These are phyloP conservation scores for Cinnamomum micranthum DNA, from an alignment of 164 flowering plant genomes.

Conservation along the genomic window DNA sequence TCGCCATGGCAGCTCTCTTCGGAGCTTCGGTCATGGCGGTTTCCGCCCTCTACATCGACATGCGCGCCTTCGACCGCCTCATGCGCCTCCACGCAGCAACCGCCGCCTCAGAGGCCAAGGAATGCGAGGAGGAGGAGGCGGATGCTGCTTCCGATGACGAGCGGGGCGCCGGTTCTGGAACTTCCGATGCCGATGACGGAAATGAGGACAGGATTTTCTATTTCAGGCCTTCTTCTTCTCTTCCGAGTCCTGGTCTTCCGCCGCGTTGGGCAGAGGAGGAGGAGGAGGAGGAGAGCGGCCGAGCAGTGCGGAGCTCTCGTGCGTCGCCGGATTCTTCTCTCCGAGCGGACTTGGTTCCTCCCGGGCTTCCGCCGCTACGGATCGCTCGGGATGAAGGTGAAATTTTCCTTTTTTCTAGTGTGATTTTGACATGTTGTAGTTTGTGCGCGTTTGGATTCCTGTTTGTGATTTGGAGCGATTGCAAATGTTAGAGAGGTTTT, in stretches of 20 bases:
- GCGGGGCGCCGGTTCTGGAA: conserved; percentile 1
- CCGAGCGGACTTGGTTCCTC: conserved; percentile 29
- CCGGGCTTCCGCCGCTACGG: conserved; percentile 36
- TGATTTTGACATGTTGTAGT: too few relatives aligned
- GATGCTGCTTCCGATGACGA: conserved; percentile 4
- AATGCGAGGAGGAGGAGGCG: not conserved
- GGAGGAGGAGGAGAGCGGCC: conserved; percentile 13
- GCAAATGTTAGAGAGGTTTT: not conserved
- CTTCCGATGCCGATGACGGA: not conserved
- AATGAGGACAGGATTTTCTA: conserved; percentile 5
- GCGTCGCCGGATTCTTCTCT: conserved; percentile 22
- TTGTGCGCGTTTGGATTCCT: too few relatives aligned
- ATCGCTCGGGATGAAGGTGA: conserved; percentile 35
- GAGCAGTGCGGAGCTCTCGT: not conserved
- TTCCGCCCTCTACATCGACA: conserved; percentile 66
- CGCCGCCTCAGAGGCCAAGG: not conserved
- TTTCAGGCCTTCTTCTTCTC: conserved; percentile 36
- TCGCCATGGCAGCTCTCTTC: conserved; percentile 64
- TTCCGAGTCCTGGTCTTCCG: conserved; percentile 37
- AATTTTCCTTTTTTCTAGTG: not conserved
- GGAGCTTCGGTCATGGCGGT: conserved; percentile 73
- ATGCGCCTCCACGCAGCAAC: conserved; percentile 23
- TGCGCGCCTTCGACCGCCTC: conserved; percentile 48
- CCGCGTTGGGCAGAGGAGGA: conserved; percentile 29
- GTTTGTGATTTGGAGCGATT: not conserved